Evolutionary conservation across 164 flowering plant genomes (phyloP).

Genomic region (Sedum album): DNA sequence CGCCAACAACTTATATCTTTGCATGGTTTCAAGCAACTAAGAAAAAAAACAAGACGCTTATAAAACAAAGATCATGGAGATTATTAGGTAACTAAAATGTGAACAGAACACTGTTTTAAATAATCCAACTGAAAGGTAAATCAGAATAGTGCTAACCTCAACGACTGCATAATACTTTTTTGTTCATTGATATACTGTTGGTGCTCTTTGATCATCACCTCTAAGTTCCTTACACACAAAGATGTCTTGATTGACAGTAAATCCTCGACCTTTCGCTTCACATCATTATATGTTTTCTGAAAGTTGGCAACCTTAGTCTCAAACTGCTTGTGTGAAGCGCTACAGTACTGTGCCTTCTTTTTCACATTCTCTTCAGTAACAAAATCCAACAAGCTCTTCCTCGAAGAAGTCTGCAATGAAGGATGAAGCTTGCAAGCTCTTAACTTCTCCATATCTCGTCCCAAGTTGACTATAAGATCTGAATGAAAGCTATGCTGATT

Average conservation of each 20-base stretch:
- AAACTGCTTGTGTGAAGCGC: constrained; percentile 71
- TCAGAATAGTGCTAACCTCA: constrained; percentile 46
- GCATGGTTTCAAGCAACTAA: neutral
- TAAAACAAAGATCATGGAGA: neutral
- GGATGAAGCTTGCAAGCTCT: constrained; percentile 71
- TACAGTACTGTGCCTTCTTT: constrained; percentile 59
- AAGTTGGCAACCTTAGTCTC: constrained; percentile 74
- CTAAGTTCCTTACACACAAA: constrained; percentile 46
- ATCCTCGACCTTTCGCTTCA: constrained; percentile 72
- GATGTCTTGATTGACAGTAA: constrained; percentile 50
- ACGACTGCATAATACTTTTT: constrained; percentile 83
- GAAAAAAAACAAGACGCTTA: neutral
- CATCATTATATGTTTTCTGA: constrained; percentile 62
- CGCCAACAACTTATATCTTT: neutral
- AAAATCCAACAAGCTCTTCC: constrained; percentile 76
- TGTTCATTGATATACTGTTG: constrained; percentile 63
- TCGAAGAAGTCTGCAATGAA: constrained; percentile 48
- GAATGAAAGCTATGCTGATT: constrained; percentile 69
- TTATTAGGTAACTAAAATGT: neutral
- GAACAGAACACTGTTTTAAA: neutral
- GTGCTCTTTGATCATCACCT: constrained; percentile 59
- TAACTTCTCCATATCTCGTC: constrained; percentile 63
- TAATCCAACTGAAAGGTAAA: neutral
- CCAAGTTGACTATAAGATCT: constrained; percentile 55
- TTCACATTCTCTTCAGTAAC: constrained; percentile 77